Evolutionary conservation across 2,329 filamentous ascomycete genomes (phyloP).

Genomic region (Aspergillus sp.): DNA sequence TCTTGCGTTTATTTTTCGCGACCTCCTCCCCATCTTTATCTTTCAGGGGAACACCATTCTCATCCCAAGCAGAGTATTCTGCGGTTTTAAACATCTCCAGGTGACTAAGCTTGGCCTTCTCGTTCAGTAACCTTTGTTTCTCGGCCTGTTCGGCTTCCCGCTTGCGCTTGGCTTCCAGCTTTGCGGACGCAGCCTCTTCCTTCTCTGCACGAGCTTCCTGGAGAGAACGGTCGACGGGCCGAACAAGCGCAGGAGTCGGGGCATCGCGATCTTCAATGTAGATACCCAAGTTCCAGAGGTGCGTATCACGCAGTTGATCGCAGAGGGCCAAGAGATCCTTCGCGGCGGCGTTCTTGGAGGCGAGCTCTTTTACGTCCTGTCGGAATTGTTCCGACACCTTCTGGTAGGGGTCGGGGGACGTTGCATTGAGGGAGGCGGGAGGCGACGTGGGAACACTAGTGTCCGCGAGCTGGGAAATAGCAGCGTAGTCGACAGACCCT

Average conservation of each 20-base stretch:
- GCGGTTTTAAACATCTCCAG: slow-evolving; percentile 40
- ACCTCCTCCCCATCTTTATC: slow-evolving; percentile 4
- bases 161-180: slow-evolving; percentile 49
- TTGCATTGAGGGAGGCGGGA: slow-evolving; percentile 17
- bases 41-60: slow-evolving; percentile 2
- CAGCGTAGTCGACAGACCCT: slow-evolving; percentile 40
- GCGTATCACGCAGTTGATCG: slow-evolving; percentile 75
- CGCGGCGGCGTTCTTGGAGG: slow-evolving; percentile 53
- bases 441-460: slow-evolving; percentile 1
- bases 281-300: slow-evolving; percentile 77
- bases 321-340: slow-evolving; percentile 74
- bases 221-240: slow-evolving; percentile 60
- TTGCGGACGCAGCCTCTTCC: slow-evolving; percentile 48
- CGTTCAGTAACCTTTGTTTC: slow-evolving; percentile 41
- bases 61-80: slow-evolving; percentile 5
- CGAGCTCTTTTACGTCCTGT: slow-evolving; percentile 35
- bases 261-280: slow-evolving; percentile 79
- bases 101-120: slow-evolving; percentile 58
- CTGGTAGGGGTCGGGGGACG: slow-evolving; percentile 42
- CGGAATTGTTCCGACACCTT: slow-evolving; percentile 46
- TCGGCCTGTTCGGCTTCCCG: slow-evolving; percentile 41
- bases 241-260: slow-evolving; percentile 66
- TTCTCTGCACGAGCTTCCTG: slow-evolving; percentile 55
- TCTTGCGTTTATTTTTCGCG: slow-evolving; percentile 2
- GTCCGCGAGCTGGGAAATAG: slow-evolving; percentile 38